A percentile compares a stretch with the other conserved stretches of the same genome.
Conservation (phyloP, 345 rosid species). For the Stellera chamaejasme region DNA sequence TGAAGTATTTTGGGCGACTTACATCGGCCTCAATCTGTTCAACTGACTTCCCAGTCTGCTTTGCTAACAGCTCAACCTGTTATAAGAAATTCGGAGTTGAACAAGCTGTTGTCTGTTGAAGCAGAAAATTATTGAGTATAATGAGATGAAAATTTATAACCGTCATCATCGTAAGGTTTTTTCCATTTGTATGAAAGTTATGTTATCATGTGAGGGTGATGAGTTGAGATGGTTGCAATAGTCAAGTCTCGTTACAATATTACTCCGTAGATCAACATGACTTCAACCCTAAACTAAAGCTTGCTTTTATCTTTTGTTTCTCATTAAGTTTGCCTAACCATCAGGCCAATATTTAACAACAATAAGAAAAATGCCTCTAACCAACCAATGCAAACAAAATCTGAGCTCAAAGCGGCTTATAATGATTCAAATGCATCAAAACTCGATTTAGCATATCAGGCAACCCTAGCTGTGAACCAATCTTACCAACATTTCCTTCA, state of each 20-base stretch:
- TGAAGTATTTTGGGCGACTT: constrained; percentile 78
- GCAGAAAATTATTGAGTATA: too few species aligned
- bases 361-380: not conserved
- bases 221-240: too few species aligned
- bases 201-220: too few species aligned
- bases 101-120: too few species aligned
- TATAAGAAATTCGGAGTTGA: not conserved
- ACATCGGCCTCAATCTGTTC: constrained; percentile 82
- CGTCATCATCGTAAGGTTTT: too few species aligned
- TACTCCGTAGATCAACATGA: too few species aligned
- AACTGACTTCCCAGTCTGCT: constrained; percentile 59
- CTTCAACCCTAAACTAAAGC: too few species aligned
- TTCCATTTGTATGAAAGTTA: too few species aligned
- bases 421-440: not conserved
- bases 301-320: too few species aligned
- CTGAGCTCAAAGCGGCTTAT: not conserved
- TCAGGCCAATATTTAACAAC: not conserved
- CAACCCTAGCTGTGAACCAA: not conserved
- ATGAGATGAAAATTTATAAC: too few species aligned
- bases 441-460: not conserved
- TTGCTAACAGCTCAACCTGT: constrained; percentile 66
- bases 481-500: constrained; percentile 74
- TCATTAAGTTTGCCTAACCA: too few species aligned
- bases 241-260: too few species aligned
- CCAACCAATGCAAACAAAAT: not conserved